These are phyloP conservation scores for Hirschioporus abietinus DNA, from an alignment of 768 basidiomycete genomes.

Conservation along the genomic window DNA sequence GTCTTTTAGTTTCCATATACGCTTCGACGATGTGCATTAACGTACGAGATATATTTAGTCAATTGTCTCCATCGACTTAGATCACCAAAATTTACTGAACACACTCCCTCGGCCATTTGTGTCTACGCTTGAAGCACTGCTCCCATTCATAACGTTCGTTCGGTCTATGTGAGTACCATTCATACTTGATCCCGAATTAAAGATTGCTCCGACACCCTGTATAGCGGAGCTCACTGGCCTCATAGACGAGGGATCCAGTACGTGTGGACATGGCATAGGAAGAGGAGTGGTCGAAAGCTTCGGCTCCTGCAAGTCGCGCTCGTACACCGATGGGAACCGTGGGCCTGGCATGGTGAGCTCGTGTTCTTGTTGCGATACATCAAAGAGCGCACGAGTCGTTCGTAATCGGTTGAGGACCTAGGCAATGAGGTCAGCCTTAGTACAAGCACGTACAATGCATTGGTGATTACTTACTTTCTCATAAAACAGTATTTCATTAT, in stretches of 20 bases:
- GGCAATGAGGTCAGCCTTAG: background rate
- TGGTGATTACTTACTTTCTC: slow-evolving; percentile 48
- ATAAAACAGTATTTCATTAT: slow-evolving; percentile 72
- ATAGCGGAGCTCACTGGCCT: slow-evolving; percentile 70
- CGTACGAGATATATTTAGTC: background rate
- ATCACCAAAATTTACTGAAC: slow-evolving; percentile 58
- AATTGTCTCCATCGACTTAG: background rate
- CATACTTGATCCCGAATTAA: slow-evolving; percentile 27
- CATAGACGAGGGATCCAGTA: slow-evolving; percentile 72
- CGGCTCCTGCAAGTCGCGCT: slow-evolving; percentile 60
- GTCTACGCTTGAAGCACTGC: slow-evolving; percentile 24
- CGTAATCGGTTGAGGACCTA: slow-evolving; percentile 57
- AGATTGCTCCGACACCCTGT: slow-evolving; percentile 63
- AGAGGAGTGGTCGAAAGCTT: slow-evolving; percentile 43
- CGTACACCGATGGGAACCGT: slow-evolving; percentile 67
- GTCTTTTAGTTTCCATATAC: background rate
- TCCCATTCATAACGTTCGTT: slow-evolving; percentile 11
- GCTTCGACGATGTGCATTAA: background rate
- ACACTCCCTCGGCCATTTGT: slow-evolving; percentile 42
- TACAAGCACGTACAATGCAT: background rate
- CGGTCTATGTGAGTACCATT: background rate
- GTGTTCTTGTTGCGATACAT: slow-evolving; percentile 40
- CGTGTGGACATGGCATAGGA: slow-evolving; percentile 74
- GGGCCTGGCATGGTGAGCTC: slow-evolving; percentile 41
- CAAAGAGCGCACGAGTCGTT: slow-evolving; percentile 47